phyloP scores from a whole-genome alignment of 2,329 filamentous ascomycete genomes.

The Acrodontium crateriforme region DNA sequence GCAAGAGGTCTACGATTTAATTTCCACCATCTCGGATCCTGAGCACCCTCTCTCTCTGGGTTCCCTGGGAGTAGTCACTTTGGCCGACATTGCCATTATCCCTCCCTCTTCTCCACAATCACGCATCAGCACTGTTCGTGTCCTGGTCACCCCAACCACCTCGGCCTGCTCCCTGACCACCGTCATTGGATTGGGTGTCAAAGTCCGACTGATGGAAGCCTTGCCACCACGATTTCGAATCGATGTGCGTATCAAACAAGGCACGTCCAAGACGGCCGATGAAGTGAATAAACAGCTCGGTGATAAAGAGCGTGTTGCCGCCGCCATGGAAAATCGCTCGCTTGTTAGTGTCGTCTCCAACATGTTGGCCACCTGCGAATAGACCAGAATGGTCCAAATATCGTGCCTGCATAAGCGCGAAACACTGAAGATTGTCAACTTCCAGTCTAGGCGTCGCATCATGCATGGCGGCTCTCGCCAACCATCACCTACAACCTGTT shows the following conservation, averaged over 20 bases:
- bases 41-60: slow-evolving; percentile 92
- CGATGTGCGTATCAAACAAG: slow-evolving; percentile 88
- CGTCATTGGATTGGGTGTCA: slow-evolving; percentile 85
- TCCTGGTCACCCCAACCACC: slow-evolving; percentile 90
- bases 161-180: slow-evolving; percentile 94
- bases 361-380: slow-evolving; percentile 51
- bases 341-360: slow-evolving; percentile 78
- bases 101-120: slow-evolving; percentile 49
- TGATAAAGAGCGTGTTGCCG: slow-evolving; percentile 92
- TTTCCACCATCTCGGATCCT: slow-evolving; percentile 87
- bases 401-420: no score
- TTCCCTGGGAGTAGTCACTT: slow-evolving; percentile 84
- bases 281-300: slow-evolving; percentile 94
- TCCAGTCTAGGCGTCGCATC: no score
- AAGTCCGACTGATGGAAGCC: slow-evolving; percentile 79
- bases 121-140: slow-evolving; percentile 59
- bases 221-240: slow-evolving; percentile 84
- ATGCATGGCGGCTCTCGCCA: no score
- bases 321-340: slow-evolving; percentile 85
- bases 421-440: no score
- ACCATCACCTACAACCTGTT: no score
- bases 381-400: no score
- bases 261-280: slow-evolving; percentile 86
- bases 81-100: slow-evolving; percentile 78
- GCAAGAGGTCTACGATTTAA: slow-evolving; percentile 94